Conservation (phyloP, 176 grass and related monocot genomes). For the Bolboschoenus planiculmis region DNA sequence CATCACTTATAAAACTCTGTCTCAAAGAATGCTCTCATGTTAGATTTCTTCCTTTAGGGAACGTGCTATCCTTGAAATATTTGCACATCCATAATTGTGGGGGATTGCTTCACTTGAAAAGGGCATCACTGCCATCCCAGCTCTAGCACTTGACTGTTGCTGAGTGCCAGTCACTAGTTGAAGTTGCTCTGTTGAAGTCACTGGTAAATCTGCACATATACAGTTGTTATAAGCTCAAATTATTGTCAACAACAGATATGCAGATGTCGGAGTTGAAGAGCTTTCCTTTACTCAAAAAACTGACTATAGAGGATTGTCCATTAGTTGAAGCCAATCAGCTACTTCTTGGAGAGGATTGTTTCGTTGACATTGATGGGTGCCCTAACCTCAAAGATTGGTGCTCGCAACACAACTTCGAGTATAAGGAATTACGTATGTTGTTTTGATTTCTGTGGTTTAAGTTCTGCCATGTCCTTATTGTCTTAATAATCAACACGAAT, state of each 20-base stretch:
- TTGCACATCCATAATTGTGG: neutral
- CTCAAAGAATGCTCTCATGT: neutral
- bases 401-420: neutral
- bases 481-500: too few relatives aligned
- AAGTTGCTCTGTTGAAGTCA: neutral
- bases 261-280: neutral
- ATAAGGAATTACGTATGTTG: neutral
- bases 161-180: neutral
- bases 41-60: neutral
- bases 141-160: neutral
- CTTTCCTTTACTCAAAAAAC: neutral
- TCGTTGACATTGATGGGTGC: neutral
- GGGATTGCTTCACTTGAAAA: neutral
- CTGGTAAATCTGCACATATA: neutral
- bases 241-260: neutral
- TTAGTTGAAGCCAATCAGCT: neutral
- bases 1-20: neutral
- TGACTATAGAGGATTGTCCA: neutral
- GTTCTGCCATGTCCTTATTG: too few relatives aligned
- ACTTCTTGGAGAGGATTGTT: neutral
- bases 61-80: neutral
- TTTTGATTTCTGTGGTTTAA: too few relatives aligned
- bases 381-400: neutral
- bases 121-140: neutral
- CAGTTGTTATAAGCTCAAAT: neutral